Percentiles rank a stretch among this genome's conserved stretches.
Conservation (phyloP, 805 yeast species). For the Metschnikowia amazonensis region DNA sequence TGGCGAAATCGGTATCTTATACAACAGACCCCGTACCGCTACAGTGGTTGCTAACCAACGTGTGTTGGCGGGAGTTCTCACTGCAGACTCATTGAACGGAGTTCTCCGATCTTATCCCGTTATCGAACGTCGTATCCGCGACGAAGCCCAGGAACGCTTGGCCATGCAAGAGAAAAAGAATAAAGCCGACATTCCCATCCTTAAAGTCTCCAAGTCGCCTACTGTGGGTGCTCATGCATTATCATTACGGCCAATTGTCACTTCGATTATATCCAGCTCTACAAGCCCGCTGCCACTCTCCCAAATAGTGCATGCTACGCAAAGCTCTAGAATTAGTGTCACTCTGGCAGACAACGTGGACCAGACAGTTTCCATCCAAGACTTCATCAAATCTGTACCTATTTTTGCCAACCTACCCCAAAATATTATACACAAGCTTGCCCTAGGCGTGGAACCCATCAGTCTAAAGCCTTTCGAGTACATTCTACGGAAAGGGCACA, state of each 20-base stretch:
- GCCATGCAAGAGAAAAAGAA: constrained; percentile 66
- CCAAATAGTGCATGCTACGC: constrained; percentile 13
- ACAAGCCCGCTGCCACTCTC: constrained; percentile 20
- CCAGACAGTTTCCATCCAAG: constrained; percentile 53
- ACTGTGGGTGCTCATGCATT: constrained; percentile 11
- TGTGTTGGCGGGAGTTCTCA: constrained; percentile 64
- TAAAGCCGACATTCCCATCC: constrained; percentile 36
- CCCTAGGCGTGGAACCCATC: constrained; percentile 57
- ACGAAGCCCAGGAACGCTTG: constrained; percentile 75
- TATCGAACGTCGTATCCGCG: constrained; percentile 65
- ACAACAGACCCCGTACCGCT: constrained; percentile 74
- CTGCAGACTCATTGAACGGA: constrained; percentile 55
- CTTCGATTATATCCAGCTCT: constrained; percentile 16
- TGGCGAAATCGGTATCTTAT: constrained; percentile 76
- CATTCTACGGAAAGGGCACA: constrained; percentile 56
- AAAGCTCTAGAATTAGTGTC: not conserved
- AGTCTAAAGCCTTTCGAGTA: constrained; percentile 54
- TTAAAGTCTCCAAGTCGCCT: constrained; percentile 18
- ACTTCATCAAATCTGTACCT: constrained; percentile 54
- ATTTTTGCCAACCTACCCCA: constrained; percentile 56
- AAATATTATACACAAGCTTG: constrained; percentile 59
- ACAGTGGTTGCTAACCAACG: constrained; percentile 68
- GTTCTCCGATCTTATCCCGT: constrained; percentile 61
- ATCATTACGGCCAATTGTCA: constrained; percentile 16
- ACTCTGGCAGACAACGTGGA: constrained; percentile 38